Evolutionary conservation across 139 green algal genomes (phyloP).

Genomic region (Tetraselmis chui): DNA sequence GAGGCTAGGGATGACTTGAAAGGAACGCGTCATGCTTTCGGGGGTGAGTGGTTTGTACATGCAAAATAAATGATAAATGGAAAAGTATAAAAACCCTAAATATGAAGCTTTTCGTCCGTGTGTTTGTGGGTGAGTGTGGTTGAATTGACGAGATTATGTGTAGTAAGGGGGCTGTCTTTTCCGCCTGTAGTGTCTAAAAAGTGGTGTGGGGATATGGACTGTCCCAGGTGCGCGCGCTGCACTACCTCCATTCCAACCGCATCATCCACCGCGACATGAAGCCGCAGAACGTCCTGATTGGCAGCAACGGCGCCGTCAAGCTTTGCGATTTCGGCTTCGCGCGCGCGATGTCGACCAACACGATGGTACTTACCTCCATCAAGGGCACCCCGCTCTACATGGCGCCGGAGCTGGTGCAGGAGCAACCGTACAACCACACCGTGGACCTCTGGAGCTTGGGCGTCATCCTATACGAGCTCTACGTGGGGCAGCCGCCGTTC

Average conservation of each 20-base stretch:
- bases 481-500: slow-evolving; percentile 92
- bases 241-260: slow-evolving; percentile 90
- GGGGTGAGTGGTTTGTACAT: too few species aligned
- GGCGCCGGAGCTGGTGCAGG: slow-evolving; percentile 96
- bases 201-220: too few species aligned
- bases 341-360: slow-evolving; percentile 80
- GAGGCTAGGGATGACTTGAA: too few species aligned
- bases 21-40: too few species aligned
- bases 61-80: too few species aligned
- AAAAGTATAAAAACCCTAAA: too few species aligned
- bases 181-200: too few species aligned
- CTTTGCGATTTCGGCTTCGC: slow-evolving; percentile 93
- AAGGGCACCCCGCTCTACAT: slow-evolving; percentile 99
- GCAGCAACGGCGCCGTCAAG: slow-evolving; percentile 57
- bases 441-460: slow-evolving; percentile 96
- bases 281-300: slow-evolving; percentile 86
- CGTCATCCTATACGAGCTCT: slow-evolving; percentile 98
- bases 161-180: too few species aligned
- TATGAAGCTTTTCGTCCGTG: too few species aligned
- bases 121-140: too few species aligned
- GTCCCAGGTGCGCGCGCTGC: slow-evolving; percentile 54
- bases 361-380: slow-evolving; percentile 89
- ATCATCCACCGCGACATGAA: slow-evolving; percentile 94
- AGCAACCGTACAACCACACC: slow-evolving; percentile 91
- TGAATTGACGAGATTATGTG: too few species aligned